Evolutionary conservation across 1,139 yeast species (phyloP), one percentile per base, ranked within the genome.

Genomic region (Hansenula sp.): DNA sequence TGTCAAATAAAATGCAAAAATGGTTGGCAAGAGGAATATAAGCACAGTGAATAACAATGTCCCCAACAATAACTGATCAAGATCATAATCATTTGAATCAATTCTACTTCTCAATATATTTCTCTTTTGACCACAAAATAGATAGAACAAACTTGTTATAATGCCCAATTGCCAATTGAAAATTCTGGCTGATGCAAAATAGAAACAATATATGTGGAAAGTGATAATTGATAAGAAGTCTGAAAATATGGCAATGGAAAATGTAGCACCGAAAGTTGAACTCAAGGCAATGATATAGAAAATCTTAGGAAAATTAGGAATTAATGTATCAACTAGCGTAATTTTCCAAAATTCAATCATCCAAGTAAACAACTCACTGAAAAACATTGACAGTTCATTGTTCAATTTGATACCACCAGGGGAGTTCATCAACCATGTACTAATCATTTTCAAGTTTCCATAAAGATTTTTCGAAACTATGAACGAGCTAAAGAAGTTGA

Each of bases 371-470:
- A 94, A 65, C 43, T 89, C 96, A 20, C 96, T 96, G 59, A 90
- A 72, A 55, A 94, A 94, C 22, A 71, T 73, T 0, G 97, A 90
- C 28, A 94, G 68, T 55, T 89, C 97, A 42, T 79, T 82, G 60
- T 94, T 94, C 43, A 94, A 73, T 57, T 94, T 94, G 55, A 94
- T 80, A 3, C 98, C 98, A 10, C 95, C 96, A 0, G 98, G 98
- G 58, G 92, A 86, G 49, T 77, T 77, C 65, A 90, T 88, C 28
- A 94, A 69, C 94, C 96, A 85, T 2, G 68, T 52, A 12, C 90
- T 79, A 26, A 83, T 62, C 3, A 58, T 51, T 31, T 71, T 66
- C 38, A 83, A 62, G 29, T 63, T 63, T 21, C 60, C 56, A 40
- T 62, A 62, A 2, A 66, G 50, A 7, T 70, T 40, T 13, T 53